Base-by-base conservation (phyloP, 2,329 filamentous ascomycete species). In the Penicillium sp. region DNA sequence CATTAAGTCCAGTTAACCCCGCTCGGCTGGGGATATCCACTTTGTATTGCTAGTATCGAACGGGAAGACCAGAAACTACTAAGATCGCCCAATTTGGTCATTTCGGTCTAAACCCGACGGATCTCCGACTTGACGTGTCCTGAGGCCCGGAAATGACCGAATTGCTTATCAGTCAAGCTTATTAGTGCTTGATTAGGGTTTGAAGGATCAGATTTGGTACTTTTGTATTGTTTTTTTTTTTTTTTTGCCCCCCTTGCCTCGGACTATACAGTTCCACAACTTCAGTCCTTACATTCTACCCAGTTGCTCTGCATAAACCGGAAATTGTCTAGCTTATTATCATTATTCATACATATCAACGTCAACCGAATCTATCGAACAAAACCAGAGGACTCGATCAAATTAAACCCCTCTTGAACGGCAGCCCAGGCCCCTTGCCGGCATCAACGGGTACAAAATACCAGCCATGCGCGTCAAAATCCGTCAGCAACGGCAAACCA, bases 371-470 rank as follows among this genome's bases (percentile, higher is more conserved):
- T 46, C 14, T 42, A 43, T 34, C 20, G 32, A 43, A 43, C 34
- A 2, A 3, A 31, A 7, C 2, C 11, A 43, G 16, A 4, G 10
- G 5, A 32, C 24, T 16, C 9, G 16, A 31, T 39, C 18, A 11
- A 34, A 50, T 24, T 24, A 16, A 39, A 31, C 18, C 18, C 22
- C 31, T 34, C 57, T 58, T 62, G 5, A 58, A 55, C 0, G 64
- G 64, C 20, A 56, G n/a, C 3, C 61, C 62, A 24, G 51, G 10
- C 1, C 58, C 57, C 18, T 55, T 56, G 22, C 67, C 68, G 5
- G 34, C 61, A 61, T 68, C 64, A 10, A 59, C 52, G 24, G 55
- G 16, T 26, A 59, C 55, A 49, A 69, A 69, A 16, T 69, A 69
- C 66, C 65, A 69, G 26, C 62, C 55, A 35, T 69, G 67, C 5